Conservation (phyloP, 108 stramenopile genomes). For the Cylindrotheca closterium region DNA sequence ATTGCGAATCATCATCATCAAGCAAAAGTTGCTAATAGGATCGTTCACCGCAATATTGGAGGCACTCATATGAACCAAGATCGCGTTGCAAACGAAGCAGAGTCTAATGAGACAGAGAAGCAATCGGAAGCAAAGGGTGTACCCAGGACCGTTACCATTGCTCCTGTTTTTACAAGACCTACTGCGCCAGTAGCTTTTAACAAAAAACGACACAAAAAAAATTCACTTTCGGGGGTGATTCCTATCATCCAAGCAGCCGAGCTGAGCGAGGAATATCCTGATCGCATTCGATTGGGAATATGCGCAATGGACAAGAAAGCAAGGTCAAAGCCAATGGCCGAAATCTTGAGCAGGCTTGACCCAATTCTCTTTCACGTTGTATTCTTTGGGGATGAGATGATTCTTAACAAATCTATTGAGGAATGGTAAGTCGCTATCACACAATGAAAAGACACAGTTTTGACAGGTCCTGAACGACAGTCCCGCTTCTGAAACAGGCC, state of each 20-base stretch:
- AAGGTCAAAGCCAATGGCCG: constrained; percentile 96
- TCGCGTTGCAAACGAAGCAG: too few relatives aligned
- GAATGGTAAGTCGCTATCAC: constrained; percentile 70
- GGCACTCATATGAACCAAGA: too few relatives aligned
- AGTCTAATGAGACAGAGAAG: too few relatives aligned
- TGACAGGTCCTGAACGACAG: too few relatives aligned
- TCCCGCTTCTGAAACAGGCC: too few relatives aligned
- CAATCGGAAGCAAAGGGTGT: too few relatives aligned
- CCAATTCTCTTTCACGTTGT: constrained; percentile 71
- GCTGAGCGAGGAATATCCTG: constrained; percentile 20
- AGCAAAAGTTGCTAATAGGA: too few relatives aligned
- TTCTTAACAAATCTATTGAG: constrained; percentile 87
- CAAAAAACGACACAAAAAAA: constrained; percentile 7
- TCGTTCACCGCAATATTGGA: too few relatives aligned
- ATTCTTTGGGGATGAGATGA: constrained; percentile 92
- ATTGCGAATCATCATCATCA: too few relatives aligned
- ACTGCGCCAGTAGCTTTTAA: background rate
- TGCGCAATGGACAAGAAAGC: constrained; percentile 98
- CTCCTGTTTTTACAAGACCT: background rate
- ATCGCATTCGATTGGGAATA: constrained; percentile 88
- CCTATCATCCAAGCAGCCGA: constrained; percentile 34
- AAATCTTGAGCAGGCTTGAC: constrained; percentile 91
- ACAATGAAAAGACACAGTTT: background rate
- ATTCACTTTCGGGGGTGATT: constrained; percentile 3
- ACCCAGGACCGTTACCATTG: background rate